Evolutionary conservation across 192 early-diverging fungal genomes (phyloP).

Genomic region (Haplosporangium gracile): DNA sequence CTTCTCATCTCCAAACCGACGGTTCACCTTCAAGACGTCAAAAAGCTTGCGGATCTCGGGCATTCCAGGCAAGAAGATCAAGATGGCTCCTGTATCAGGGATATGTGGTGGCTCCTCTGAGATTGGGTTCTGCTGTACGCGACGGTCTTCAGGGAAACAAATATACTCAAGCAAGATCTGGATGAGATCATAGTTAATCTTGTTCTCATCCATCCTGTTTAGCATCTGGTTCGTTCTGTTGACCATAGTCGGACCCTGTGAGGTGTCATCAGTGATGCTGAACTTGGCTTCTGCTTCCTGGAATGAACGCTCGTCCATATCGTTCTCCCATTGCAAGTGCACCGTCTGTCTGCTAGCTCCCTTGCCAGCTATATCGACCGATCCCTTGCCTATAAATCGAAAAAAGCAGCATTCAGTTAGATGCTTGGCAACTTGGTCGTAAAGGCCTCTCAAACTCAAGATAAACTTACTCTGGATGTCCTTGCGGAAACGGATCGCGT

Average conservation of each 20-base stretch:
- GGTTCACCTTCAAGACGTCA: conserved; percentile 62
- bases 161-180: conserved; percentile 71
- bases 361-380: conserved; percentile 51
- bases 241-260: conserved; percentile 32
- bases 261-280: conserved; percentile 41
- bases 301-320: conserved; percentile 39
- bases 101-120: conserved; percentile 50
- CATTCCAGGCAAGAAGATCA: conserved; percentile 84
- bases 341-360: conserved; percentile 41
- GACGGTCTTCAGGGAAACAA: conserved; percentile 50
- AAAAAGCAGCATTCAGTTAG: neutral
- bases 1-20: conserved; percentile 61
- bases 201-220: conserved; percentile 67
- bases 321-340: conserved; percentile 50
- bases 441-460: neutral
- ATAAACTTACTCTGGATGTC: conserved; percentile 45
- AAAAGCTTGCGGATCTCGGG: conserved; percentile 77
- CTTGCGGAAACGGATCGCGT: conserved; percentile 55
- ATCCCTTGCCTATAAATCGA: conserved; percentile 38
- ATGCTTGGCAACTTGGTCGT: too few relatives aligned
- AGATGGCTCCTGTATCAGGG: conserved; percentile 64
- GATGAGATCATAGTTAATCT: conserved; percentile 76
- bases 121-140: conserved; percentile 39
- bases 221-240: conserved; percentile 62
- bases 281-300: conserved; percentile 57